Evolutionary conservation across 2,329 filamentous ascomycete genomes (phyloP).

Genomic region (Ophiostoma sp.): DNA sequence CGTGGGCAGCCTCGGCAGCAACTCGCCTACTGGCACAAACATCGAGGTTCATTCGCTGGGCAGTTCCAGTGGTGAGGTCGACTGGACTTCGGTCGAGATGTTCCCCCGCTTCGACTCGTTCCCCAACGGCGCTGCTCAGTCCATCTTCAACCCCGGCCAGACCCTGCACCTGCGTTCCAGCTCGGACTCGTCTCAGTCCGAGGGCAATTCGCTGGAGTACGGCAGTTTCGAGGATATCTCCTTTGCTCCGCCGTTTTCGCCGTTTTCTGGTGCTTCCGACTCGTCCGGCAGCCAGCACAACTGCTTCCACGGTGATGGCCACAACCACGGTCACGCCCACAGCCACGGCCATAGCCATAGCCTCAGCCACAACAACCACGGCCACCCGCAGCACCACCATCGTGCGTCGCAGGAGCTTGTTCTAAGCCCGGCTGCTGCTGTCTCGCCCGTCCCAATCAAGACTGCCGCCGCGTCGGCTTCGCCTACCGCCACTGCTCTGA

Average conservation of each 20-base stretch:
- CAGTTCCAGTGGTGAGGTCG: constrained; percentile 62
- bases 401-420: constrained; percentile 44
- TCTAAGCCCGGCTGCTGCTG: constrained; percentile 63
- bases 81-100: constrained; percentile 73
- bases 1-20: constrained; percentile 47
- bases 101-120: constrained; percentile 66
- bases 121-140: constrained; percentile 50
- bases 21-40: constrained; percentile 72
- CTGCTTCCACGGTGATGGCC: constrained; percentile 54
- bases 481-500: constrained; percentile 11
- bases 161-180: constrained; percentile 82
- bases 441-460: constrained; percentile 65
- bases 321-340: constrained; percentile 43
- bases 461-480: constrained; percentile 37
- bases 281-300: constrained; percentile 53
- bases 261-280: constrained; percentile 80
- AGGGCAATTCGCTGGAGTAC: constrained; percentile 61
- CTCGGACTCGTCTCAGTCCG: constrained; percentile 77
- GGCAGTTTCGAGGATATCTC: constrained; percentile 75
- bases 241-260: constrained; percentile 59
- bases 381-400: constrained; percentile 38
- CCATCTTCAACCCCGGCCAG: constrained; percentile 88
- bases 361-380: constrained; percentile 44
- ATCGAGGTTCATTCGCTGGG: constrained; percentile 79
- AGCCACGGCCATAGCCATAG: constrained; percentile 36